Conservation (phyloP, 164 flowering plant genomes). For the Echeveria elegans region DNA sequence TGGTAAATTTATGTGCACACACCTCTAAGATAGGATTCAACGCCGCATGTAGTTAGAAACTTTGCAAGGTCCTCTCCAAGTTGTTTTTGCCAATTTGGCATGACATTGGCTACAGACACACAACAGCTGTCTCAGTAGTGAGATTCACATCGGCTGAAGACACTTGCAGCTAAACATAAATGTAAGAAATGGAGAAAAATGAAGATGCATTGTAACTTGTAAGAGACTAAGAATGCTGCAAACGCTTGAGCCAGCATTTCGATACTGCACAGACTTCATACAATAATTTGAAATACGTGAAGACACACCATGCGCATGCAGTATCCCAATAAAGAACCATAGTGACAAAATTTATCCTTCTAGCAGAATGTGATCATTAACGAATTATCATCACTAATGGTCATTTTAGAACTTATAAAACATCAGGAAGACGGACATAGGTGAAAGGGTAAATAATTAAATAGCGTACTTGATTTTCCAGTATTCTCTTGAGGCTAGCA, state of each 20-base stretch:
- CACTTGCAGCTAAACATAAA: conserved; percentile 68
- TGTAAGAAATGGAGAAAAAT: too few species aligned
- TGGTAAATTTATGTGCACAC: not conserved
- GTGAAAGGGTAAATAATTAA: not conserved
- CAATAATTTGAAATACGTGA: too few species aligned
- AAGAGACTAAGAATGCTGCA: not conserved
- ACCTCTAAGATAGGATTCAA: conserved; percentile 74
- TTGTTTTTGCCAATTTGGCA: conserved; percentile 61
- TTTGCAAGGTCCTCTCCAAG: conserved; percentile 85
- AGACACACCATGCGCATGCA: not conserved
- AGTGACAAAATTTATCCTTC: too few species aligned
- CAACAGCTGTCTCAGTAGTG: conserved; percentile 76
- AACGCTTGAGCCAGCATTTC: too few species aligned
- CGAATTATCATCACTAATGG: not conserved
- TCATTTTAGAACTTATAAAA: not conserved
- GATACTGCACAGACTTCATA: too few species aligned
- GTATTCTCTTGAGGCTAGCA: conserved; percentile 72
- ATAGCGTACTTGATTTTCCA: conserved; percentile 71
- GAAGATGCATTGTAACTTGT: conserved; percentile 4
- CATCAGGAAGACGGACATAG: not conserved
- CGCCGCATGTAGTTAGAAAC: conserved; percentile 84
- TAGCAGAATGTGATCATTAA: too few species aligned
- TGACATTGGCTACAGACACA: conserved; percentile 59
- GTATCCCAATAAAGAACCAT: not conserved
- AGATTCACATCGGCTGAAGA: conserved; percentile 85